Evolutionary conservation across 345 rosid species (phyloP).

Genomic region (Heritiera fomes): DNA sequence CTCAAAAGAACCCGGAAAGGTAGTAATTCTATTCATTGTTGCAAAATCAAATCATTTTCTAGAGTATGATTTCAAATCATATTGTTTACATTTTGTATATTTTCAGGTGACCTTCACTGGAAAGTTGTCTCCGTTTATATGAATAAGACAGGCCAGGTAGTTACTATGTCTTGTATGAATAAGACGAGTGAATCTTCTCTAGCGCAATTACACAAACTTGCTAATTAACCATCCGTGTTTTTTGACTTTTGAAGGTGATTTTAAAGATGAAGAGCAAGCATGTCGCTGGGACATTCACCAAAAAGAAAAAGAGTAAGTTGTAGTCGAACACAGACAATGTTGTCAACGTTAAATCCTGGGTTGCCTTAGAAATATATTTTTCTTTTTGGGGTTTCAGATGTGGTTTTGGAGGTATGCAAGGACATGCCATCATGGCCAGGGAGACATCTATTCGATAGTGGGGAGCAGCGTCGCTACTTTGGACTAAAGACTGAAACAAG

Average conservation of each 20-base stretch:
- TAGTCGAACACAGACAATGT: background rate
- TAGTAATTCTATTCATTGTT: conserved; percentile 13
- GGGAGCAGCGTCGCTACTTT: conserved; percentile 71
- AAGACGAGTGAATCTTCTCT: background rate
- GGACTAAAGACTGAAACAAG: conserved; percentile 69
- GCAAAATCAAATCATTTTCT: background rate
- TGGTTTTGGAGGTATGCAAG: conserved; percentile 66
- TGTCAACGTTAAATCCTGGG: background rate
- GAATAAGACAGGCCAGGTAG: conserved; percentile 60
- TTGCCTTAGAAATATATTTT: background rate
- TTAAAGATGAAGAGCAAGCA: conserved; percentile 91
- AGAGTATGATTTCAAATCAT: background rate
- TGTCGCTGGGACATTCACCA: conserved; percentile 78
- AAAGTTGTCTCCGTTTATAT: conserved; percentile 83
- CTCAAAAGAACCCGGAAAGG: conserved; percentile 95
- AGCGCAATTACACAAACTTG: background rate
- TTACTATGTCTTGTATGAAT: background rate
- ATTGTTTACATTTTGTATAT: background rate
- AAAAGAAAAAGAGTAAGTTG: conserved; percentile 79
- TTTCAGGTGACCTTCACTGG: conserved; percentile 94
- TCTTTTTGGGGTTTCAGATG: conserved; percentile 43
- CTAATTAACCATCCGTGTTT: background rate
- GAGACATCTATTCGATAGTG: conserved; percentile 65
- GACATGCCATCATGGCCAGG: conserved; percentile 93
- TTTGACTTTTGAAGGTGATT: conserved; percentile 49